Evolutionary conservation across 1,284 basidiomycete genomes (phyloP), one percentile per base, ranked within the genome.

Genomic region (Flammula alnicola): DNA sequence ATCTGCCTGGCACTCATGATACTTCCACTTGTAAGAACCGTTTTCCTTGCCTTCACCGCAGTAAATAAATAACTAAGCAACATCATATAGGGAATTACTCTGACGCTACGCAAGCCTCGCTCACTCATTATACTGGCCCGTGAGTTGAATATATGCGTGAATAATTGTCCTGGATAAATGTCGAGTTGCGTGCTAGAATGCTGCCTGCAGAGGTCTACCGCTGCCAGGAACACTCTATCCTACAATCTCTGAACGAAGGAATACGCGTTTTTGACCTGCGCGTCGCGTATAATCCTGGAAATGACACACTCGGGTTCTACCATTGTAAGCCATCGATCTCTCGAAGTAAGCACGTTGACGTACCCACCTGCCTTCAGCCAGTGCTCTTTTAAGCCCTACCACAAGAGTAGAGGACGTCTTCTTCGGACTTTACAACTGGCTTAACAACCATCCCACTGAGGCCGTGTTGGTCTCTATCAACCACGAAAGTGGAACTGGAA

Each of bases 221-320:
- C 16, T 77, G 75, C 42, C 76, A 78, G 55, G 65, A 76, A 49
- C 67, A 71, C 10, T 75, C 75, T 7, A 63, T 76, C 29, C 56
- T 76, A 12, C 70, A 75, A 37, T 72, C 72, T 40, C 60, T 78
- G 22, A 73, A 77, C 46, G 72, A 70, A 35, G 75, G 76, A 3
- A 70, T 78, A 29, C 72, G 75, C 14, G 72, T 73, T 7, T 77
- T 78, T 40, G 75, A 78, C 52, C 64, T 76, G 23, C 68, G 75
- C 10, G 62, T 69, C 23, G 72, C 74, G 0, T 76, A 74, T 55
- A 77, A 78, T 54, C 75, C 75, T 2, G 75, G 74, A 29, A 74
- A 73, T 29, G 71, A 74, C 45, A 76, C 74, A 5, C 68, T 78
- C 41, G 76, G 75, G 4, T 75, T 77, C 45, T 67, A 72, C 49